Evolutionary conservation across 75 land plant genomes (phyloP).

Genomic region (Cunninghamia lanceolata): DNA sequence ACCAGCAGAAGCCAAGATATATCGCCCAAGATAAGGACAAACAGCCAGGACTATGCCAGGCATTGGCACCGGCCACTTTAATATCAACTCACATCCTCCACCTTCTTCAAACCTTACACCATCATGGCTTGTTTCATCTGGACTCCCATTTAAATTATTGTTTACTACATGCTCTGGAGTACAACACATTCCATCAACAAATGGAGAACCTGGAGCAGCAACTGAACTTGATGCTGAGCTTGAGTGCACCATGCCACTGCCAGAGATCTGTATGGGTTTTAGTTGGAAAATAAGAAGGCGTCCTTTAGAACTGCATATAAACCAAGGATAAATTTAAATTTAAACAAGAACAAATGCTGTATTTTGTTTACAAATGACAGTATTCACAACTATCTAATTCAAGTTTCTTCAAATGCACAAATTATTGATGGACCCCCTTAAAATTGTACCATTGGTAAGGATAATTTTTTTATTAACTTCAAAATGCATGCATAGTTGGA

Average conservation of each 20-base stretch:
- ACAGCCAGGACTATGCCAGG: constrained; percentile 77
- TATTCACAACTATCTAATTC: not conserved
- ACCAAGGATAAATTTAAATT: constrained; percentile 3
- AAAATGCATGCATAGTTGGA: not conserved
- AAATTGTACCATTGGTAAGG: not conserved
- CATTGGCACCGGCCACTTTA: constrained; percentile 30
- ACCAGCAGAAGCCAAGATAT: constrained; percentile 87
- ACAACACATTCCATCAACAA: constrained; percentile 32
- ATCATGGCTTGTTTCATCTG: constrained; percentile 53
- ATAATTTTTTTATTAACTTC: not conserved
- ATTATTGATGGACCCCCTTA: not conserved
- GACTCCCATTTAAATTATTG: constrained; percentile 46
- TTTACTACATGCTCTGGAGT: constrained; percentile 45
- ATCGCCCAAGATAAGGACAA: constrained; percentile 77
- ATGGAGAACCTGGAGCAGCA: constrained; percentile 41
- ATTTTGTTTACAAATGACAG: not conserved
- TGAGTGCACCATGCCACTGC: constrained; percentile 34
- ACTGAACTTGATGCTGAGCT: constrained; percentile 42
- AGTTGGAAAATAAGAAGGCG: constrained; percentile 65
- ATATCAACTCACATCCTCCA: constrained; percentile 54
- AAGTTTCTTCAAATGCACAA: not conserved
- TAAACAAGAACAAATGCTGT: not conserved
- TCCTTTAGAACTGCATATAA: constrained; percentile 68
- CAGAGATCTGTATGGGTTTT: constrained; percentile 47
- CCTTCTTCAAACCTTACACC: constrained; percentile 57